Conservation (phyloP, 495 filamentous ascomycete genomes). For the Trichocladium antarcticum region DNA sequence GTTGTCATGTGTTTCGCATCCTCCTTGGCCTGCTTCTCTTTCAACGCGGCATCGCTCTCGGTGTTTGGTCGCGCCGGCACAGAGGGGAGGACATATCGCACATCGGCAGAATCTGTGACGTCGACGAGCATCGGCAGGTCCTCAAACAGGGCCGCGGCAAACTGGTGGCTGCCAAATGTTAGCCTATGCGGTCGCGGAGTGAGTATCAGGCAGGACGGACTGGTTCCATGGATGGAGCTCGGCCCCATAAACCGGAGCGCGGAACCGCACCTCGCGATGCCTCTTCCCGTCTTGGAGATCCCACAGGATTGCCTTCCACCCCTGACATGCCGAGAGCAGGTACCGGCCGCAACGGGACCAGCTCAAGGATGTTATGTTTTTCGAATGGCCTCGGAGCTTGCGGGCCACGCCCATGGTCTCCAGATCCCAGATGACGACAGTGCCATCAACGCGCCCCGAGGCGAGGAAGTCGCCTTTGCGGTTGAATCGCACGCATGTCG, state of each 20-base stretch:
- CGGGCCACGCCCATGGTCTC: constrained; percentile 93
- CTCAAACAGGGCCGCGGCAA: constrained; percentile 84
- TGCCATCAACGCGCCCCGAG: constrained; percentile 86
- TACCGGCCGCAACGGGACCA: constrained; percentile 90
- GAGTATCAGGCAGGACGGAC: constrained; percentile 39
- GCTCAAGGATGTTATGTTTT: constrained; percentile 81
- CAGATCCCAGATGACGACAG: constrained; percentile 89
- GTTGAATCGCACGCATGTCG: constrained; percentile 72
- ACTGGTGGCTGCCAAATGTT: constrained; percentile 49
- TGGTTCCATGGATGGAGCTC: constrained; percentile 87
- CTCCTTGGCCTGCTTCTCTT: constrained; percentile 76
- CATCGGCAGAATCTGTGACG: constrained; percentile 49
- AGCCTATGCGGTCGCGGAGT: background rate
- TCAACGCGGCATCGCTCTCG: constrained; percentile 49
- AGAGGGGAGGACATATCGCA: constrained; percentile 69
- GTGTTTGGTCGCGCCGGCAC: constrained; percentile 61
- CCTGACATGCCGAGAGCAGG: constrained; percentile 86
- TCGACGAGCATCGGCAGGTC: constrained; percentile 84
- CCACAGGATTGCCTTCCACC: constrained; percentile 94
- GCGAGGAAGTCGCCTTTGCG: constrained; percentile 88
- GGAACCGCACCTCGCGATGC: constrained; percentile 60
- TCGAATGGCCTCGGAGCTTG: constrained; percentile 82
- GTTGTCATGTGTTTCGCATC: constrained; percentile 92
- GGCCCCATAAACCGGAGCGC: constrained; percentile 86
- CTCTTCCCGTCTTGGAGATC: constrained; percentile 61